Percentiles rank a stretch among this genome's conserved stretches.
phyloP scores from a whole-genome alignment of 179 eudicot genomes.

The Silene coronaria region DNA sequence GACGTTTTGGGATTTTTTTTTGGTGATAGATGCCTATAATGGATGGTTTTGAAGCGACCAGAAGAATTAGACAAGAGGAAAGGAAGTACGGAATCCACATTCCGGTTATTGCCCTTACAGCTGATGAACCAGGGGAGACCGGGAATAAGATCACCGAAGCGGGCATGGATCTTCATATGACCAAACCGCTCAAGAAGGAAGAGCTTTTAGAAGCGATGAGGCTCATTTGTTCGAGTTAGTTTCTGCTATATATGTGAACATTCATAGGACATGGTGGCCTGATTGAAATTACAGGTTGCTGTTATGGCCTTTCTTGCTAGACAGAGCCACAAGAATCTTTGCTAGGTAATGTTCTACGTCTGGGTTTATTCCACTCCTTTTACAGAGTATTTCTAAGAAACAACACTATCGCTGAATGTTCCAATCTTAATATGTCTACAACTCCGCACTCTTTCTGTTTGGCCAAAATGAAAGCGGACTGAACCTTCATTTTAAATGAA shows the following conservation, averaged over 20 bases:
- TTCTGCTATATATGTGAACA: not conserved
- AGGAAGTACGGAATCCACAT: slow-evolving; percentile 43
- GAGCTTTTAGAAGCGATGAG: slow-evolving; percentile 29
- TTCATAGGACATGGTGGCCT: not conserved
- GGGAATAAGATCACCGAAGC: slow-evolving; percentile 33
- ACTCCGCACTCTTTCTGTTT: not conserved
- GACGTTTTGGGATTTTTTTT: not conserved
- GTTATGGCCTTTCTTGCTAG: not conserved
- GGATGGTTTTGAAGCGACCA: slow-evolving; percentile 76
- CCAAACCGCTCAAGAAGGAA: slow-evolving; percentile 50
- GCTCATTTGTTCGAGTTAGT: slow-evolving; percentile 6
- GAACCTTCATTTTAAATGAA: not conserved
- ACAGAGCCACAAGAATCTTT: not conserved
- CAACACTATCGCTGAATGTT: too few species aligned
- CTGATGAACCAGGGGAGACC: slow-evolving; percentile 47
- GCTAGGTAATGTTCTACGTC: not conserved
- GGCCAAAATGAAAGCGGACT: not conserved
- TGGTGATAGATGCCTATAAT: slow-evolving; percentile 57
- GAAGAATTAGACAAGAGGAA: slow-evolving; percentile 56
- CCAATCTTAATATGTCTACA: too few species aligned
- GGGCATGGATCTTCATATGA: slow-evolving; percentile 56
- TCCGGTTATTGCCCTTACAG: slow-evolving; percentile 71
- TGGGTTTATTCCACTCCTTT: not conserved
- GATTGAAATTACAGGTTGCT: not conserved
- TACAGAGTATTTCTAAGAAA: too few species aligned